Conservation (phyloP, 768 basidiomycete genomes). For the Cystobasidium ongulense region DNA sequence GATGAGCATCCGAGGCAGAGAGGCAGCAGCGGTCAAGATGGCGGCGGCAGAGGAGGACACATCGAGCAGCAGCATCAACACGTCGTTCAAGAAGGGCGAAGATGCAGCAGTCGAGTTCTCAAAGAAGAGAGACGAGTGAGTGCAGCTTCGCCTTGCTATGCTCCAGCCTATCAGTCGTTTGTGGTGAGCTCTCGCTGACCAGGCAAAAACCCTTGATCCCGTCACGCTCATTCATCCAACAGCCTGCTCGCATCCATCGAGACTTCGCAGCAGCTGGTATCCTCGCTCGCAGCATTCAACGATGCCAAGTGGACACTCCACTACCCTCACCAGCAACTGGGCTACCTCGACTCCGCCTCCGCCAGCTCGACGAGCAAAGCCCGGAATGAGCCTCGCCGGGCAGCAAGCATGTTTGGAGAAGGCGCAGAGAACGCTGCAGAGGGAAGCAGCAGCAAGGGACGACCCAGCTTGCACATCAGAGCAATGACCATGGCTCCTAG, state of each 20-base stretch:
- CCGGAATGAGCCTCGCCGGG: slow-evolving; percentile 49
- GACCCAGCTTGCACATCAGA: slow-evolving; percentile 6
- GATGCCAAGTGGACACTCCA: slow-evolving; percentile 76
- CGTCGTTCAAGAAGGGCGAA: not conserved
- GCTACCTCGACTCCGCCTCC: slow-evolving; percentile 46
- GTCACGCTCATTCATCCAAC: not conserved
- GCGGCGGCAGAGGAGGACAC: not conserved
- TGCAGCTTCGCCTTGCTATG: not conserved
- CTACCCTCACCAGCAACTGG: slow-evolving; percentile 58
- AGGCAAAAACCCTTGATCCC: not conserved
- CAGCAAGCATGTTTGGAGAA: slow-evolving; percentile 54
- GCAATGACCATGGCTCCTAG: slow-evolving; percentile 1
- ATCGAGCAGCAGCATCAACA: not conserved
- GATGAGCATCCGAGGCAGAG: slow-evolving; percentile 9
- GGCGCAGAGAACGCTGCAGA: slow-evolving; percentile 44
- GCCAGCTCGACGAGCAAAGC: not conserved
- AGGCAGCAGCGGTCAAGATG: not conserved
- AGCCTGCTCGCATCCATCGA: slow-evolving; percentile 73
- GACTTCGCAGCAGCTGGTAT: slow-evolving; percentile 60
- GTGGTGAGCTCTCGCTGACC: not conserved
- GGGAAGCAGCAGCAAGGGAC: not conserved
- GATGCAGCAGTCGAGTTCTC: slow-evolving; percentile 31
- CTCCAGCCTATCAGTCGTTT: not conserved
- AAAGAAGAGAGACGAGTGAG: slow-evolving; percentile 32
- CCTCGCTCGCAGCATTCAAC: slow-evolving; percentile 69